These are phyloP conservation scores for Penicillium alfredii DNA, from an alignment of 495 filamentous ascomycete genomes.

Conservation along the genomic window DNA sequence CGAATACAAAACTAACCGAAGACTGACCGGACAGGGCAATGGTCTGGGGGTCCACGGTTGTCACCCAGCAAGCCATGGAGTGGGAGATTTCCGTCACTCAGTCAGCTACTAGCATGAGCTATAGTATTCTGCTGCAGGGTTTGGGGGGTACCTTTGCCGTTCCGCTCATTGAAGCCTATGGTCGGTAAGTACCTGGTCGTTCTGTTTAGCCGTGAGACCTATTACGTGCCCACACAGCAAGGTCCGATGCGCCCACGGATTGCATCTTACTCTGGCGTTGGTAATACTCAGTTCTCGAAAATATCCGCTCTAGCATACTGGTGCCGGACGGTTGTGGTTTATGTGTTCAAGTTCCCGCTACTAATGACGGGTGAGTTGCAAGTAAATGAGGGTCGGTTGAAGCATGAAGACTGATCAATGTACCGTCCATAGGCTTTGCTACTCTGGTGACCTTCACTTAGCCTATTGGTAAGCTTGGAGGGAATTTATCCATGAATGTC, in stretches of 20 bases:
- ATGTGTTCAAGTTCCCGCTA: constrained; percentile 32
- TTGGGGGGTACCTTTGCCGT: constrained; percentile 50
- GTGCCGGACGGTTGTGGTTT: constrained; percentile 21
- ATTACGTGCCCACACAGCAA: constrained; percentile 27
- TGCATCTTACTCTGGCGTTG: constrained; percentile 47
- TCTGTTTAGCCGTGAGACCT: constrained; percentile 44
- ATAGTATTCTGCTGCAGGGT: constrained; percentile 47
- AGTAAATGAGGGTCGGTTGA: neutral
- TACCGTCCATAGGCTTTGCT: constrained; percentile 19
- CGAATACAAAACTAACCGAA: no score
- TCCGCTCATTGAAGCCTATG: constrained; percentile 44
- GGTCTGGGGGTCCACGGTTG: constrained; percentile 46
- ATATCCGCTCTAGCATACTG: constrained; percentile 16
- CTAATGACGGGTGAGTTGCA: constrained; percentile 21
- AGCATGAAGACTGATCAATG: neutral
- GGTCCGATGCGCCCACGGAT: constrained; percentile 10
- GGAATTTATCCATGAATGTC: no score
- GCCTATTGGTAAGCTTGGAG: constrained; percentile 37
- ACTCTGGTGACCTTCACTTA: constrained; percentile 34
- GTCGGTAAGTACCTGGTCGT: constrained; percentile 40
- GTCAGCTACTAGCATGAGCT: constrained; percentile 42
- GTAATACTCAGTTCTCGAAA: constrained; percentile 30
- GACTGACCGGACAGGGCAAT: constrained; percentile 35
- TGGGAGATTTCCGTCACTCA: constrained; percentile 40
- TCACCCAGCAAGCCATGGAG: constrained; percentile 42